Evolutionary conservation across 2,329 filamentous ascomycete genomes (phyloP).

Genomic region (Colletotrichum lini): DNA sequence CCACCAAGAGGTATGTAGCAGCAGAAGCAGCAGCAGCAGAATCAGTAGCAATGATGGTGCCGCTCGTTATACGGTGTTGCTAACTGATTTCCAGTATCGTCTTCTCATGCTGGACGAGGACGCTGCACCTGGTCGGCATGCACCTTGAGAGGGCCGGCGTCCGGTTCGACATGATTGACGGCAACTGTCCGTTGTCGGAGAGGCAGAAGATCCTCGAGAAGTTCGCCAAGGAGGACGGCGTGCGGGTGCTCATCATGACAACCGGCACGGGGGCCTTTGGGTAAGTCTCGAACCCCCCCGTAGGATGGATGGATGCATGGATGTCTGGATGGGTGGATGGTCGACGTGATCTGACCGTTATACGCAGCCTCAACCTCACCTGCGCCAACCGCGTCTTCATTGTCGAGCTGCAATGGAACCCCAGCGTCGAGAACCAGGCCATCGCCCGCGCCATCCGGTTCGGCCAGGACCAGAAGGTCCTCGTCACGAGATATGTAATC

Average conservation of each 20-base stretch:
- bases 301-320: neutral
- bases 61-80: neutral
- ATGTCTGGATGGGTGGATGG: no score
- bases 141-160: conserved; percentile 50
- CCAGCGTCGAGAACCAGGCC: conserved; percentile 66
- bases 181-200: conserved; percentile 53
- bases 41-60: neutral
- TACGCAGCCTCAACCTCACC: conserved; percentile 61
- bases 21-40: neutral
- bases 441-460: conserved; percentile 64
- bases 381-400: conserved; percentile 64
- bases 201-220: conserved; percentile 56
- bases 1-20: conserved; percentile 47
- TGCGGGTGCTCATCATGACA: conserved; percentile 65
- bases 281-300: conserved; percentile 47
- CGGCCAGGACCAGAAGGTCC: conserved; percentile 59
- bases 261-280: conserved; percentile 66
- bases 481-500: conserved; percentile 62
- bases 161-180: conserved; percentile 59
- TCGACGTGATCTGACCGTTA: neutral
- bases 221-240: conserved; percentile 50
- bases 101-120: conserved; percentile 63
- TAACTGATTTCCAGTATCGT: conserved; percentile 53
- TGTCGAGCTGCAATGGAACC: conserved; percentile 70
- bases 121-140: conserved; percentile 54